Evolutionary conservation across 2,329 filamentous ascomycete genomes (phyloP), one percentile per base, ranked within the genome.

Genomic region (Aspergillus ibericus): DNA sequence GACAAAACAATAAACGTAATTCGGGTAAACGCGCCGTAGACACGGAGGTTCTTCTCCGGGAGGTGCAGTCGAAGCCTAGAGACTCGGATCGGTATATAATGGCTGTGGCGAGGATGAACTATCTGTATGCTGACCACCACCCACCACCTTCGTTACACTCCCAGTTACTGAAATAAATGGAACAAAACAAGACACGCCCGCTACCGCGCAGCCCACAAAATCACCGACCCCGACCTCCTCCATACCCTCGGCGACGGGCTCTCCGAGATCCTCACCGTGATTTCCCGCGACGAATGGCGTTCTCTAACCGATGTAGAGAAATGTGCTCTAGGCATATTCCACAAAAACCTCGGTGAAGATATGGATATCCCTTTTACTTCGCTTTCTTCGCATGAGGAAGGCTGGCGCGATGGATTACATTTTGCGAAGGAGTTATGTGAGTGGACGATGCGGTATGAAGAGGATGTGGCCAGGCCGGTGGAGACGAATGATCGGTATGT

Each of bases 251-350:
- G 78, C 5, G 67, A 88, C 1, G 89, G 88, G 66, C 78, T 87
- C 34, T 75, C 79, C 1, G 87, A 90, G 68, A 86, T 88, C 1
- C 69, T 82, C 20, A 77, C 81, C 27, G 89, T 86, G 77, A 79
- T 87, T 20, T 71, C 77, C 3, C 73, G 77, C 8, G 88, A 85
- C 64, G 89, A 91, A 67, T 92, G 88, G 88, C 82, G 89, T 1
- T 40, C 74, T 3, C 72, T 90, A 12, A 85, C 83, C 7, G 81
- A 85, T 1, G 80, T 90, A 74, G 89, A 91, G 69, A 68, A 77
- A 15, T 88, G 85, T 58, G 87, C 87, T 1, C 69, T 86, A 79
- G 44, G 83, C 80, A 4, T 83, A 85, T 69, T 90, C 84, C 87
- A 88, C 85, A 71, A 77, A 77, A 59, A 76, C 88, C 27, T 75